Conservation (phyloP, 345 rosid genomes). For the Rhizophora apiculata region DNA sequence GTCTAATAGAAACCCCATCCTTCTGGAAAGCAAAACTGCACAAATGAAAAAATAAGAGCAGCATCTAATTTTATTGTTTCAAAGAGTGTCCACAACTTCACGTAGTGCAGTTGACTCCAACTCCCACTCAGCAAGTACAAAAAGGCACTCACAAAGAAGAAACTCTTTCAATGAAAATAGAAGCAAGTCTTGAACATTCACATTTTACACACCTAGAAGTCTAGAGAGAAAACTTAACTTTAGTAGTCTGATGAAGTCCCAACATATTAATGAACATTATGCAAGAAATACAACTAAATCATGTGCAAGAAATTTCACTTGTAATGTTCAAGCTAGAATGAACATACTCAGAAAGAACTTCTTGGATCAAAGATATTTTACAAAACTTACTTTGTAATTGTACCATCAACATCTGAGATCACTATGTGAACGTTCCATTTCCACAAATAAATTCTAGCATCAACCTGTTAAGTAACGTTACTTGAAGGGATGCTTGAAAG, state of each 20-base stretch:
- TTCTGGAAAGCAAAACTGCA: neutral
- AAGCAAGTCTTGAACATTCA: neutral
- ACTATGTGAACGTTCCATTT: constrained; percentile 90
- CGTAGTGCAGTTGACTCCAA: constrained; percentile 13
- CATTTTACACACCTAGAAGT: constrained; percentile 4
- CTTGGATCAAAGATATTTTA: neutral
- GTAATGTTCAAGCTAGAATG: neutral
- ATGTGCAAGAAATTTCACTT: neutral
- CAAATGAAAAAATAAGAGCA: constrained; percentile 6
- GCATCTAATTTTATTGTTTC: neutral
- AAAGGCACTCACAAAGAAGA: constrained; percentile 5
- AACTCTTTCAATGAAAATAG: neutral
- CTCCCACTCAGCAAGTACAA: neutral
- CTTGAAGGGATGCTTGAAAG: constrained; percentile 3
- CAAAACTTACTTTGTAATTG: constrained; percentile 77
- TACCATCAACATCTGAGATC: constrained; percentile 98
- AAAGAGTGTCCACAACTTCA: neutral
- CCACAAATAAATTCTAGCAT: constrained; percentile 90
- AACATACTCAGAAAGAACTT: neutral
- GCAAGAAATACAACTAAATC: no score
- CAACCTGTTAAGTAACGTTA: constrained; percentile 52
- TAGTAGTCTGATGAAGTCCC: neutral
- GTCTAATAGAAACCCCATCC: constrained; percentile 8
- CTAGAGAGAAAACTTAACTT: constrained; percentile 4
- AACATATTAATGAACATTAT: no score